Evolutionary conservation across 768 basidiomycete genomes (phyloP).

Genomic region (Boletus reticulatus): DNA sequence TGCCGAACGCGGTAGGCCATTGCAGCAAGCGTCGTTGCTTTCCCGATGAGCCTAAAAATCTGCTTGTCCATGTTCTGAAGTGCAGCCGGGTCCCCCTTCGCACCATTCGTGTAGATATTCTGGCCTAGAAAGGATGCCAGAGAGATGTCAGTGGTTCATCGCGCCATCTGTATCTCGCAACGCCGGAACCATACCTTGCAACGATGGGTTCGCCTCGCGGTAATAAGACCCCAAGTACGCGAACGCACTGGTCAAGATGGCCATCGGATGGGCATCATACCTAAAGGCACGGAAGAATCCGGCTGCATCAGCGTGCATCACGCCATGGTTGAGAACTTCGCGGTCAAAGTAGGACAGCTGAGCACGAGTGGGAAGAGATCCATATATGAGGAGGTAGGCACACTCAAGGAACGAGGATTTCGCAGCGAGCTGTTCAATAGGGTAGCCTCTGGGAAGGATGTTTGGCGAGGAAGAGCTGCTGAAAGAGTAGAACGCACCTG

Average conservation of each 20-base stretch:
- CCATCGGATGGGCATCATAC: constrained; percentile 92
- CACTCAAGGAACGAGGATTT: constrained; percentile 78
- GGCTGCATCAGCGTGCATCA: constrained; percentile 65
- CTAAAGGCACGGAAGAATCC: constrained; percentile 73
- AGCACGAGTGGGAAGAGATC: constrained; percentile 61
- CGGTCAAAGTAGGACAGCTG: constrained; percentile 65
- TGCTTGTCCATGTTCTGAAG: constrained; percentile 88
- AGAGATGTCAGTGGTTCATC: constrained; percentile 1
- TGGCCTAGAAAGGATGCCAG: constrained; percentile 49
- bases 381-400: constrained; percentile 88
- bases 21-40: constrained; percentile 86
- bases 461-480: background rate
- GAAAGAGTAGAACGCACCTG: constrained; percentile 41
- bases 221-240: constrained; percentile 89
- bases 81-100: constrained; percentile 61
- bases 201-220: constrained; percentile 82
- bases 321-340: constrained; percentile 78
- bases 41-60: constrained; percentile 85
- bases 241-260: constrained; percentile 83
- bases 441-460: constrained; percentile 64
- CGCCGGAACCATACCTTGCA: constrained; percentile 53
- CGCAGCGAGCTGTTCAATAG: constrained; percentile 86
- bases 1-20: constrained; percentile 95
- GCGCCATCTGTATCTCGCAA: background rate
- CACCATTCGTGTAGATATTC: constrained; percentile 69